Evolutionary conservation across 805 yeast species (phyloP), one percentile per base, ranked within the genome.

Genomic region (Yarrowia porcina): DNA sequence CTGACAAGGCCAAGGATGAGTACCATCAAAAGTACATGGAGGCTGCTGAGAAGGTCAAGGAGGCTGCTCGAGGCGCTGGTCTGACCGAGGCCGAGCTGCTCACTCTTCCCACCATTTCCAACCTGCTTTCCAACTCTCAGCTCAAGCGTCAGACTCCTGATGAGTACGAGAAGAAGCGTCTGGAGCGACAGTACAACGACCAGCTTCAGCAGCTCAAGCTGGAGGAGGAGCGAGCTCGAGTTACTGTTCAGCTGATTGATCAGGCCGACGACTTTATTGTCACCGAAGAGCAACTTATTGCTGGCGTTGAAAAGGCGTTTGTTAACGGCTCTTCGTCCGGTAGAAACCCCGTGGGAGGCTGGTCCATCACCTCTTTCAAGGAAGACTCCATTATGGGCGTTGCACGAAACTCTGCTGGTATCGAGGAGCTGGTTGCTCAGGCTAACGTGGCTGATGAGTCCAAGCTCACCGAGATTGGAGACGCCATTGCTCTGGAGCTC

Each of bases 91-190:
- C 90, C 23, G 79, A 83, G 54, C 66, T 79, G 69, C 80, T 87
- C 69, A 89, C 96, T 1, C 77, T 90, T 57, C 97, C 97, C 50
- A 88, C 96, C 1, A 78, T 91, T 64, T 90, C 87, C 38, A 57
- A 69, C 10, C 65, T 71, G 17, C 79, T 84, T 66, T 74, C 89
- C 65, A 73, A 80, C 21, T 89, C 93, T 15, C 75, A 90, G 65
- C 82, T 92, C 79, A 81, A 88, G 70, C 82, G 76, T 50, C 82
- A 96, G 73, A 87, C 96, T 0, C 78, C 76, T 23, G 94, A 86
- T 69, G 96, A 92, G 74, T 73, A 75, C 57, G 81, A 79, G 61
- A 69, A 81, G 28, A 75, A 89, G 66, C 68, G 74, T 30, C 80
- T 83, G 69, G 89, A 88, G 73, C 81, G 92, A 67, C 74, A 77